These are phyloP conservation scores for Elaphomyces granulatus DNA, from an alignment of 495 filamentous ascomycete species.

Conservation along the genomic window DNA sequence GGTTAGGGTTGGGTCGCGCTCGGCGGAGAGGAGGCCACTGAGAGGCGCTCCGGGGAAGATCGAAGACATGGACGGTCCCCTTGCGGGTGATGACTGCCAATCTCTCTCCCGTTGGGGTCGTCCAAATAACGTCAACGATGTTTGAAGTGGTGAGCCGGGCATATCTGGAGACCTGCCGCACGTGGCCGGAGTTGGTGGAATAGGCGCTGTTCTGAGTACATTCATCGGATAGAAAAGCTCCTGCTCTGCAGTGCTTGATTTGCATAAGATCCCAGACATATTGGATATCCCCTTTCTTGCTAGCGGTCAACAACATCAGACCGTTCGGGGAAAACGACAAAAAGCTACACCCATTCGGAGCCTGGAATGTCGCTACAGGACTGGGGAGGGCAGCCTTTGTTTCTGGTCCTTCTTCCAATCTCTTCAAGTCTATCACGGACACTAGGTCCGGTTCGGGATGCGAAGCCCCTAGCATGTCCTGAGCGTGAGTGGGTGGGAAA, in stretches of 20 bases:
- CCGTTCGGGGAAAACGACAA: conserved; percentile 80
- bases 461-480: conserved; percentile 28
- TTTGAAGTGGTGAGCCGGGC: conserved; percentile 80
- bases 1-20: conserved; percentile 28
- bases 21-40: conserved; percentile 81
- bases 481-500: conserved; percentile 69
- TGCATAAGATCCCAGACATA: conserved; percentile 90
- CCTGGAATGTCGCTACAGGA: conserved; percentile 65
- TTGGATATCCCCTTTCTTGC: conserved; percentile 81
- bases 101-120: conserved; percentile 61
- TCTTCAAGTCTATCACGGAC: conserved; percentile 70
- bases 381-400: conserved; percentile 28
- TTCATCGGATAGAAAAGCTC: conserved; percentile 27
- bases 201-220: conserved; percentile 12
- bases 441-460: conserved; percentile 61
- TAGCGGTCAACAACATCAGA: conserved; percentile 72
- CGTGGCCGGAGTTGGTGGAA: conserved; percentile 30
- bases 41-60: conserved; percentile 68
- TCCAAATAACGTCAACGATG: conserved; percentile 83
- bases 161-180: conserved; percentile 75
- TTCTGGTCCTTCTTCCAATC: conserved; percentile 36
- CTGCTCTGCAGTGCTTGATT: conserved; percentile 27
- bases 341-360: conserved; percentile 78
- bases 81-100: conserved; percentile 78
- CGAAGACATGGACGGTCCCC: conserved; percentile 85